Percentiles rank a stretch among this genome's conserved stretches.
Conservation (phyloP, 441 rosid species). For the Dalechampia spathulata region DNA sequence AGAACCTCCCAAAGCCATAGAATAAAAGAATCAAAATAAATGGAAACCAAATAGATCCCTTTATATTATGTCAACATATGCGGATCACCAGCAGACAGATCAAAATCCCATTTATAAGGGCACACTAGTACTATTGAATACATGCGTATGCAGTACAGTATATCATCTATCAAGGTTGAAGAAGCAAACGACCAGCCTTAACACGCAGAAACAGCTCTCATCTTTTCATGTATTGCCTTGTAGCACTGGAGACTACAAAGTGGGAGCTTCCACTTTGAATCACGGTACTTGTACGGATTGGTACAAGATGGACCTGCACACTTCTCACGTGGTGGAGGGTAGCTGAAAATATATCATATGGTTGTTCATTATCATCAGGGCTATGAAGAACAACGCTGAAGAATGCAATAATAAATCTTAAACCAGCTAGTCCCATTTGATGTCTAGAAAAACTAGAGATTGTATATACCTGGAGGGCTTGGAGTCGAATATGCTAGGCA, state of each 20-base stretch:
- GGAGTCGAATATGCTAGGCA: conserved; percentile 64
- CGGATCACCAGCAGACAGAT: too few relatives aligned
- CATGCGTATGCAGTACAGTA: too few relatives aligned
- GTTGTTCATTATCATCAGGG: not conserved
- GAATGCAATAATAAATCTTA: not conserved
- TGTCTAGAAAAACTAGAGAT: not conserved
- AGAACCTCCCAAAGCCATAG: too few relatives aligned
- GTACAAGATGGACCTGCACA: conserved; percentile 78
- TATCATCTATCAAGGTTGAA: too few relatives aligned
- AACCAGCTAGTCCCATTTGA: not conserved
- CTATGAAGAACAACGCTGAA: not conserved
- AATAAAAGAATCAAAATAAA: too few relatives aligned
- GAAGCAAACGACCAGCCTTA: too few relatives aligned
- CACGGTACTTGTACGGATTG: conserved; percentile 78
- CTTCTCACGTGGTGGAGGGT: conserved; percentile 89
- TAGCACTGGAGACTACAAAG: conserved; percentile 91
- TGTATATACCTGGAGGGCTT: conserved; percentile 43
- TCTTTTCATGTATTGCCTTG: conserved; percentile 57
- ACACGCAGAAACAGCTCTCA: conserved; percentile 29
- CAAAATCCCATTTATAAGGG: too few relatives aligned
- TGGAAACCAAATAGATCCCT: too few relatives aligned
- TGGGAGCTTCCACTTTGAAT: conserved; percentile 80
- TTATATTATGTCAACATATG: too few relatives aligned
- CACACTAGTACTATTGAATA: too few relatives aligned
- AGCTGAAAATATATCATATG: conserved; percentile 36